Conservation (phyloP, 73 alveolate genomes). For the Paramecium caudatum region DNA sequence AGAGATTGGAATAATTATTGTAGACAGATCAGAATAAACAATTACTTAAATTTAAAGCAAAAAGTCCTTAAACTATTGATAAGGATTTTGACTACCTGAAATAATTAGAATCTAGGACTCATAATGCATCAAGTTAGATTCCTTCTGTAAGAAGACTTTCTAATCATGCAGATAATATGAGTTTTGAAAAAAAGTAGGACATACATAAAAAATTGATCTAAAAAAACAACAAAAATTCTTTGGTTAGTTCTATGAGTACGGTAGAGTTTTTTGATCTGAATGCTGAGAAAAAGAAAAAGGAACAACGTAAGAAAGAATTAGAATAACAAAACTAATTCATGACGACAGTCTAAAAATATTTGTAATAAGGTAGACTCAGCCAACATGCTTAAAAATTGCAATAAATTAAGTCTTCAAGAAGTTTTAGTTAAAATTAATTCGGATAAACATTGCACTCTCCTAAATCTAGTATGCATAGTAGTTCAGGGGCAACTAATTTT, state of each 20-base stretch:
- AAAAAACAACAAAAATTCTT: slow-evolving; percentile 11
- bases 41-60: background rate
- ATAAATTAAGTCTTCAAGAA: slow-evolving; percentile 15
- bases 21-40: background rate
- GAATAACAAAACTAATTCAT: background rate
- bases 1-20: slow-evolving; percentile 27
- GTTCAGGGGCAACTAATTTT: slow-evolving; percentile 13
- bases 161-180: background rate
- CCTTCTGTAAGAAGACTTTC: slow-evolving; percentile 25
- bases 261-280: background rate
- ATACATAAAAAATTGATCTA: background rate
- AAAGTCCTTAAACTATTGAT: background rate
- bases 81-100: background rate
- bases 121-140: background rate
- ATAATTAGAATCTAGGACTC: background rate
- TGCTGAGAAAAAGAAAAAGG: background rate
- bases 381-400: background rate
- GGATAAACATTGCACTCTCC: slow-evolving; percentile 30
- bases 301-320: slow-evolving; percentile 15
- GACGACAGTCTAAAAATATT: background rate
- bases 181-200: slow-evolving; percentile 13
- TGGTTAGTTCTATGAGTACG: background rate
- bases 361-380: background rate
- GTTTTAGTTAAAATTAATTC: background rate
- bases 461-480: slow-evolving; percentile 7